These are phyloP conservation scores for Phytophthora colocasiae DNA, from an alignment of 352 stramenopile genomes.

Conservation along the genomic window DNA sequence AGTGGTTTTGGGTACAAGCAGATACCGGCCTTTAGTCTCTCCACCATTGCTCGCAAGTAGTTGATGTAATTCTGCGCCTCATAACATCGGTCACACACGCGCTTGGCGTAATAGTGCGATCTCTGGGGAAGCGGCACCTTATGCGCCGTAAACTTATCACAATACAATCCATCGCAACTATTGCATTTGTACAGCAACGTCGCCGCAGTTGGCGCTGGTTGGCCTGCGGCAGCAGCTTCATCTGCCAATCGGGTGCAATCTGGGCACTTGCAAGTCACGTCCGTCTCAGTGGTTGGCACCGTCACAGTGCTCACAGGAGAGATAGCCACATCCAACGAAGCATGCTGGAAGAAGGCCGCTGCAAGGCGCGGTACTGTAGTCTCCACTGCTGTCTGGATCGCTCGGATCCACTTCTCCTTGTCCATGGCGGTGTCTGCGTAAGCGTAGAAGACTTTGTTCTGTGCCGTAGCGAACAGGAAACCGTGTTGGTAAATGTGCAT, in stretches of 20 bases:
- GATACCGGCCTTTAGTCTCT: constrained; percentile 86
- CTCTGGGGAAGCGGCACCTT: constrained; percentile 83
- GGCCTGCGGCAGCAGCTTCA: constrained; percentile 32
- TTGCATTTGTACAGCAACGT: constrained; percentile 84
- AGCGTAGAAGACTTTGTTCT: constrained; percentile 92
- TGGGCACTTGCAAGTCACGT: constrained; percentile 74
- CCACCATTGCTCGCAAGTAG: constrained; percentile 85
- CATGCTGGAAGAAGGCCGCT: constrained; percentile 59
- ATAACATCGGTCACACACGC: constrained; percentile 87
- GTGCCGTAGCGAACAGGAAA: constrained; percentile 88
- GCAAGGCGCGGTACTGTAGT: constrained; percentile 78
- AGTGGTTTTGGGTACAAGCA: constrained; percentile 89
- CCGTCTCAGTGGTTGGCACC: constrained; percentile 58
- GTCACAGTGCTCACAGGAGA: constrained; percentile 60
- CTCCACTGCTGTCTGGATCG: constrained; percentile 86
- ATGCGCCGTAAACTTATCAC: constrained; percentile 83
- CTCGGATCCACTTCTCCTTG: constrained; percentile 91
- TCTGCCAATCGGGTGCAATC: constrained; percentile 55
- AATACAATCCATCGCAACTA: constrained; percentile 83
- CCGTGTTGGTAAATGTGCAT: constrained; percentile 93
- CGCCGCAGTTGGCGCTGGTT: constrained; percentile 37
- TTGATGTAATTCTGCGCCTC: constrained; percentile 88
- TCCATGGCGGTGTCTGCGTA: constrained; percentile 90
- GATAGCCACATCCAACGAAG: constrained; percentile 49
- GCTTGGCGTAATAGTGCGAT: constrained; percentile 85